Evolutionary conservation across 2,329 filamentous ascomycete species (phyloP).

Genomic region (Trichoderma oligosporum): DNA sequence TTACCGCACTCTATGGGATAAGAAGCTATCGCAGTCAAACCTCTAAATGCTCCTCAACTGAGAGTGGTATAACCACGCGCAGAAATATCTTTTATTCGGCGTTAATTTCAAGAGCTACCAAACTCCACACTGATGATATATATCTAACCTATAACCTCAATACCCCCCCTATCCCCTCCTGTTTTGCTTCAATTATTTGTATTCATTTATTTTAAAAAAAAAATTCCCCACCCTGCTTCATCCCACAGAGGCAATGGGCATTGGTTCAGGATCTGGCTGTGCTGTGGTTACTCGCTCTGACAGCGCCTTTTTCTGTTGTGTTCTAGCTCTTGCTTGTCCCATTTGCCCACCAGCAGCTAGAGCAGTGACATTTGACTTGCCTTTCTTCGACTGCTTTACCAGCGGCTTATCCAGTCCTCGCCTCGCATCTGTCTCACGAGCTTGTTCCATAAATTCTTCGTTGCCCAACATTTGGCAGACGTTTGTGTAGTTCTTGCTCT

Average conservation of each 20-base stretch:
- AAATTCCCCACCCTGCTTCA: constrained; percentile 3
- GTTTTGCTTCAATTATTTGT: background rate
- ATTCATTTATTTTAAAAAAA: background rate
- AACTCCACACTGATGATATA: background rate
- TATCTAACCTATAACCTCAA: background rate
- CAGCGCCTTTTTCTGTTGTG: constrained; percentile 34
- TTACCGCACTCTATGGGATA: no score
- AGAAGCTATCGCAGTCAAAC: background rate
- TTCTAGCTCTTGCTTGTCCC: constrained; percentile 36
- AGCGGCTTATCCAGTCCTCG: constrained; percentile 56
- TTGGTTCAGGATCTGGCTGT: constrained; percentile 25
- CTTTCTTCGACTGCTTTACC: constrained; percentile 31
- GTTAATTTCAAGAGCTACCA: background rate
- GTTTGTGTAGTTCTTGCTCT: constrained; percentile 67
- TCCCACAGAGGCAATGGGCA: constrained; percentile 25
- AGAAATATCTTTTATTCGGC: background rate
- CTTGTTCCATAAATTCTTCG: constrained; percentile 59
- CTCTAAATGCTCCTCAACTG: background rate
- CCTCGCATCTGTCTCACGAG: constrained; percentile 61
- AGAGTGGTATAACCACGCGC: background rate
- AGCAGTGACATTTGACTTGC: constrained; percentile 38
- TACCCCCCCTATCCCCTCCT: background rate
- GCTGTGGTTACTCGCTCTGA: constrained; percentile 33
- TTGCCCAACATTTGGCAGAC: constrained; percentile 63
- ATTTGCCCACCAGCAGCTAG: constrained; percentile 48